Conservation (phyloP, 2,329 filamentous ascomycete genomes). For the Aureobasidium leucospermi region DNA sequence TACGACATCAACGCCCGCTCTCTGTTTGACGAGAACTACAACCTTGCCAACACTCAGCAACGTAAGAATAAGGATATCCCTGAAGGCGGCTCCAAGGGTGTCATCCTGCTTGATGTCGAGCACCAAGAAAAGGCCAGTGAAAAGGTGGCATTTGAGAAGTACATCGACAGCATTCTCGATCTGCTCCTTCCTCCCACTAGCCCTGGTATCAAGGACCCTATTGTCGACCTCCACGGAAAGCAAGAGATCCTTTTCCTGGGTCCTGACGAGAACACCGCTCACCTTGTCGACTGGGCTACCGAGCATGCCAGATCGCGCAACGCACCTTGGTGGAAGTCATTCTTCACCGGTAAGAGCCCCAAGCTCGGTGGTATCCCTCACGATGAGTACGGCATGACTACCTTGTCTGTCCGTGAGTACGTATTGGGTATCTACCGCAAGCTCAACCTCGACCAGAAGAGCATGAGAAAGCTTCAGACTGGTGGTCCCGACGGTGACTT, state of each 20-base stretch:
- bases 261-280: conserved; percentile 96
- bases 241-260: conserved; percentile 98
- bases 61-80: conserved; percentile 99
- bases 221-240: conserved; percentile 91
- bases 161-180: conserved; percentile 97
- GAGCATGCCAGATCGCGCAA: conserved; percentile 81
- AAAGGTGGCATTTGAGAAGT: conserved; percentile 89
- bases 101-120: conserved; percentile 85
- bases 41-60: conserved; percentile 94
- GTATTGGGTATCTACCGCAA: conserved; percentile 97
- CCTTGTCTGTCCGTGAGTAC: conserved; percentile 90
- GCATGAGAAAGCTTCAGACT: conserved; percentile 90
- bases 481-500: conserved; percentile 95
- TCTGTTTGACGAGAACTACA: conserved; percentile 98
- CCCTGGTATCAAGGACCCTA: conserved; percentile 97
- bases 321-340: conserved; percentile 99
- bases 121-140: conserved; percentile 80
- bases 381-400: conserved; percentile 96
- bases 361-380: conserved; percentile 95
- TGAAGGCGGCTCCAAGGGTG: conserved; percentile 95
- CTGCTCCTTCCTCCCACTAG: conserved; percentile 82
- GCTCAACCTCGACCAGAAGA: conserved; percentile 76
- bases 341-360: conserved; percentile 98
- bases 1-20: conserved; percentile 95
- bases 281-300: conserved; percentile 97